Conservation (phyloP, 345 rosid species). For the Fremontodendron californicum region DNA sequence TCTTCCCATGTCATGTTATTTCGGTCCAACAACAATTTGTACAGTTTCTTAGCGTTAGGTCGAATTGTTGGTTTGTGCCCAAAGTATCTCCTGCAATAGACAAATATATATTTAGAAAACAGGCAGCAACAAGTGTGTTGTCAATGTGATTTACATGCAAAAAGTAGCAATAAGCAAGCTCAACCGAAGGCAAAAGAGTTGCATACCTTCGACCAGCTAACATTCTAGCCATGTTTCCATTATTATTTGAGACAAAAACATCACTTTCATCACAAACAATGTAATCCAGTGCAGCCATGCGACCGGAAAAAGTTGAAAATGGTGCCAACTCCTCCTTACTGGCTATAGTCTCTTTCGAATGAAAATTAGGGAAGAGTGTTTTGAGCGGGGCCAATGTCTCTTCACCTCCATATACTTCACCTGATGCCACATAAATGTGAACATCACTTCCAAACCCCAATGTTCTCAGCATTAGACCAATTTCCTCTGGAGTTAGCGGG, state of each 20-base stretch:
- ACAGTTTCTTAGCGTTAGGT: slow-evolving; percentile 77
- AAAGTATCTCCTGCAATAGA: slow-evolving; percentile 65
- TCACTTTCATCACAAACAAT: slow-evolving; percentile 88
- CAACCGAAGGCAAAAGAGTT: neutral
- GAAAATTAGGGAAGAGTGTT: slow-evolving; percentile 77
- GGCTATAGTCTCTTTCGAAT: slow-evolving; percentile 79
- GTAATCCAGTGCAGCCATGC: slow-evolving; percentile 95
- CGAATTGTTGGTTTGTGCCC: slow-evolving; percentile 91
- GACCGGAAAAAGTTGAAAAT: slow-evolving; percentile 71
- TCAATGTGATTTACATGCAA: slow-evolving; percentile 44
- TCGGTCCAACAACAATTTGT: slow-evolving; percentile 54
- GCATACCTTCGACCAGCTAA: slow-evolving; percentile 87
- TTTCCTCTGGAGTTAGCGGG: slow-evolving; percentile 87
- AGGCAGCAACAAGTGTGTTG: neutral
- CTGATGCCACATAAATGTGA: slow-evolving; percentile 87
- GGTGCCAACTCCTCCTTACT: slow-evolving; percentile 62
- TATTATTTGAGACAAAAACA: slow-evolving; percentile 89
- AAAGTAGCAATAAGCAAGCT: slow-evolving; percentile 14
- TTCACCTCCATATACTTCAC: slow-evolving; percentile 87
- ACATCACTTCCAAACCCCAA: slow-evolving; percentile 80
- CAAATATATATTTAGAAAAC: neutral
- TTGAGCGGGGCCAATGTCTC: slow-evolving; percentile 72
- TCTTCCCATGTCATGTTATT: slow-evolving; percentile 81
- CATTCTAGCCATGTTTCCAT: slow-evolving; percentile 97
- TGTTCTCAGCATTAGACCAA: slow-evolving; percentile 86